Conservation (phyloP, 371 early-diverging fungal species). For the Furculomyces boomerangus region DNA sequence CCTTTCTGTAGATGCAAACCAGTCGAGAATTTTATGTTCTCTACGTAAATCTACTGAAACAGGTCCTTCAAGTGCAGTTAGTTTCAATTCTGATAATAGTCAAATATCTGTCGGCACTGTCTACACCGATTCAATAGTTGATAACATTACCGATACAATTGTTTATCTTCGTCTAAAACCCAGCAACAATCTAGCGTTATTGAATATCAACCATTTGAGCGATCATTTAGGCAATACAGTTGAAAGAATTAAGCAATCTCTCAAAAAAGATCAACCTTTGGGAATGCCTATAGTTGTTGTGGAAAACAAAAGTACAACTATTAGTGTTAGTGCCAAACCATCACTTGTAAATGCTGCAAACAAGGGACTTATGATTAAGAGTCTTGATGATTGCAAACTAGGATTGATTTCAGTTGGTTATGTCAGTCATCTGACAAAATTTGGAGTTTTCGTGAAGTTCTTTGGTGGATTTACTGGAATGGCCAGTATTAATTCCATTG, state of each 20-base stretch:
- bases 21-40: background rate
- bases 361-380: slow-evolving; percentile 15
- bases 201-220: slow-evolving; percentile 36
- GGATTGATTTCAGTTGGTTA: slow-evolving; percentile 39
- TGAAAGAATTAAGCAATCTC: slow-evolving; percentile 22
- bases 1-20: background rate
- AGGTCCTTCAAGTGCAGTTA: background rate
- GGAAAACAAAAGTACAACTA: slow-evolving; percentile 14
- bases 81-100: background rate
- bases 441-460: slow-evolving; percentile 39
- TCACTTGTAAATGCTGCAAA: slow-evolving; percentile 32
- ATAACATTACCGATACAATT: slow-evolving; percentile 5
- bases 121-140: background rate
- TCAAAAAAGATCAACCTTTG: slow-evolving; percentile 27
- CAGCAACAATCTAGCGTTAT: slow-evolving; percentile 28
- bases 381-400: slow-evolving; percentile 8
- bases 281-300: slow-evolving; percentile 33
- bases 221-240: slow-evolving; percentile 33
- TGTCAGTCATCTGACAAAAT: slow-evolving; percentile 31
- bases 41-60: background rate
- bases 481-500: slow-evolving; percentile 28
- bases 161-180: slow-evolving; percentile 33
- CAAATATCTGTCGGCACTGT: background rate
- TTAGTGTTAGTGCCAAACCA: slow-evolving; percentile 33
- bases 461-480: slow-evolving; percentile 25